phyloP scores from a whole-genome alignment of 139 green algal genomes.

The Medakamo hakoo region DNA sequence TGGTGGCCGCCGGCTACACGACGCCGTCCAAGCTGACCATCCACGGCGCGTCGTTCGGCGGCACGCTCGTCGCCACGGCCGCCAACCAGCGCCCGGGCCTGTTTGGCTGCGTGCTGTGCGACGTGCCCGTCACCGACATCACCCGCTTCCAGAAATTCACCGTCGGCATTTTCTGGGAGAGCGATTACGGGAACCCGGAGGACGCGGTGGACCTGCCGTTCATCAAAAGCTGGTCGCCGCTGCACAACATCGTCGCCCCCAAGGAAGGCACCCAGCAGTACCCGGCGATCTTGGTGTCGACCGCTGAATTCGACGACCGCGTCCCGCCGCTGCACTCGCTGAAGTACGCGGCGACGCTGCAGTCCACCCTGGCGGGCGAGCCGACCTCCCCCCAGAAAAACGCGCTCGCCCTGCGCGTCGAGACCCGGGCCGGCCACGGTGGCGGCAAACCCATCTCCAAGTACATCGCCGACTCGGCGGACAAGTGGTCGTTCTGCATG shows the following conservation, averaged over 20 bases:
- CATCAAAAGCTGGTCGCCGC: slow-evolving; percentile 55
- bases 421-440: slow-evolving; percentile 66
- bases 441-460: slow-evolving; percentile 82
- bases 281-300: slow-evolving; percentile 66
- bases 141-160: slow-evolving; percentile 87
- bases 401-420: slow-evolving; percentile 62
- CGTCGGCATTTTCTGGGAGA: slow-evolving; percentile 50
- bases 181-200: slow-evolving; percentile 72
- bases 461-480: slow-evolving; percentile 7
- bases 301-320: slow-evolving; percentile 71
- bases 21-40: slow-evolving; percentile 47
- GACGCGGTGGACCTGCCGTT: slow-evolving; percentile 43
- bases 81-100: slow-evolving; percentile 86
- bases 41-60: slow-evolving; percentile 61
- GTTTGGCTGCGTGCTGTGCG: slow-evolving; percentile 36
- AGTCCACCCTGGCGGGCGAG: slow-evolving; percentile 38
- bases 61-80: slow-evolving; percentile 79
- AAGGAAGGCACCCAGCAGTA: slow-evolving; percentile 41
- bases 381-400: slow-evolving; percentile 45
- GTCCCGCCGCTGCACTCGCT: slow-evolving; percentile 75
- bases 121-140: slow-evolving; percentile 84
- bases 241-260: slow-evolving; percentile 79
- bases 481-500: slow-evolving; percentile 8
- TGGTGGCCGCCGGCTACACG: slow-evolving; percentile 42
- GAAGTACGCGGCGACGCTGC: slow-evolving; percentile 67